Conservation (phyloP, 495 filamentous ascomycete genomes). For the Daldinia grandis region DNA sequence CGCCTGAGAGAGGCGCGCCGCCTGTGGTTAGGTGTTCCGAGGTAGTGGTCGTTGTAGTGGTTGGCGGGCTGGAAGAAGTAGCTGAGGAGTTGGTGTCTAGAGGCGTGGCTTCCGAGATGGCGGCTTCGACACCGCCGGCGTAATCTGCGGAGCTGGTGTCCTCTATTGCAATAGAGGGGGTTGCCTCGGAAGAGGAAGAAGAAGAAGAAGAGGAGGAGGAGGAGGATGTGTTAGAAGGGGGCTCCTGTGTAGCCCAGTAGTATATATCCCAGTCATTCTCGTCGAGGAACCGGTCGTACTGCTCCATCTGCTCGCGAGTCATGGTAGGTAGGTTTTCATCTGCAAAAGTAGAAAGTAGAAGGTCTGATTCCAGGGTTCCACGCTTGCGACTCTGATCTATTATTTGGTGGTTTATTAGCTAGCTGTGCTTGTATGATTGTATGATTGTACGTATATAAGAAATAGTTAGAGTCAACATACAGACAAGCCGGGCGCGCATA, state of each 20-base stretch:
- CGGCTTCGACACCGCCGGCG: constrained; percentile 53
- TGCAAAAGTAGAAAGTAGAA: constrained; percentile 95
- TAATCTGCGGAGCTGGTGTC: constrained; percentile 46
- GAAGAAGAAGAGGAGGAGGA: constrained; percentile 55
- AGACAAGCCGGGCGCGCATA: constrained; percentile 88
- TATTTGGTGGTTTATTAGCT: not conserved
- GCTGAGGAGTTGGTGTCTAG: not conserved
- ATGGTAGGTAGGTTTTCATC: constrained; percentile 77
- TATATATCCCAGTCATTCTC: constrained; percentile 99
- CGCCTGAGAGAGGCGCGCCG: constrained; percentile 29
- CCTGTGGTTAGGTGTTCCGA: constrained; percentile 29
- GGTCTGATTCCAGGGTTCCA: constrained; percentile 93
- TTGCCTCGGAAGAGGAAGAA: constrained; percentile 49
- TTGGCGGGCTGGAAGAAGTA: not conserved
- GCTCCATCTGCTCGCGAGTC: constrained; percentile 73
- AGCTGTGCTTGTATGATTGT: not conserved
- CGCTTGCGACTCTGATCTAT: constrained; percentile 96
- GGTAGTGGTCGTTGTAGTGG: not conserved
- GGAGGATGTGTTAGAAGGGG: constrained; percentile 45
- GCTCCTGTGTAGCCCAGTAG: constrained; percentile 98
- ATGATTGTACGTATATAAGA: not conserved
- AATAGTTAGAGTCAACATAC: constrained; percentile 59
- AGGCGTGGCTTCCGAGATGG: constrained; percentile 22
- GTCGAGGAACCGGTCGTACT: constrained; percentile 95
- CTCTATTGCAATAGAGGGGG: constrained; percentile 45